Conservation (phyloP, 495 filamentous ascomycete species). For the Neurospora hispaniola region DNA sequence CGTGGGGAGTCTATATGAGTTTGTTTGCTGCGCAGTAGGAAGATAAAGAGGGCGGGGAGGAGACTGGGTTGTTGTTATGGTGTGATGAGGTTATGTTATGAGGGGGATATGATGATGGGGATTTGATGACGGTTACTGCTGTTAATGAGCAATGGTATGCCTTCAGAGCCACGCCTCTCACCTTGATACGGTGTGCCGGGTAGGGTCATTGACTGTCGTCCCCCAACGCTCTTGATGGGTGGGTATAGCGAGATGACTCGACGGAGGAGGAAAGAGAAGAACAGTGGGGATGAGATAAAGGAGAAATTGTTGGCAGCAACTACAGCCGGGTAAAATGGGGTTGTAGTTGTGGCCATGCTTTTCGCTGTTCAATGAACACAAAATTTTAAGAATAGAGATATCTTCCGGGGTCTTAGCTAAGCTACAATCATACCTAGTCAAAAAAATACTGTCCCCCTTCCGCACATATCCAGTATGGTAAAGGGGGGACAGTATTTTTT, state of each 20-base stretch:
- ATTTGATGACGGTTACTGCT: background rate
- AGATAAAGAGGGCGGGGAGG: background rate
- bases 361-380: background rate
- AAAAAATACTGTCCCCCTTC: too few species aligned
- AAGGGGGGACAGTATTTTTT: too few species aligned
- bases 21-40: constrained; percentile 34
- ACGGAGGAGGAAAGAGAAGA: background rate
- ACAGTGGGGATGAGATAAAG: background rate
- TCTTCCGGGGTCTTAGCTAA: too few species aligned
- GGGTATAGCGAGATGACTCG: background rate
- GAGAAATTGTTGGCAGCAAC: background rate
- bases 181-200: too few species aligned
- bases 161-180: background rate
- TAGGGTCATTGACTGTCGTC: background rate
- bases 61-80: background rate
- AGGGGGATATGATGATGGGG: background rate
- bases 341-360: background rate
- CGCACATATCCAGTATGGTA: too few species aligned
- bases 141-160: background rate
- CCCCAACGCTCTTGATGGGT: background rate
- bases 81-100: background rate
- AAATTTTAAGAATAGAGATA: background rate
- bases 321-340: background rate
- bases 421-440: too few species aligned
- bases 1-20: constrained; percentile 83